A percentile compares a stretch with the other conserved stretches of the same genome.
phyloP scores from a whole-genome alignment of 352 stramenopile genomes.

The Pythium aquatile region DNA sequence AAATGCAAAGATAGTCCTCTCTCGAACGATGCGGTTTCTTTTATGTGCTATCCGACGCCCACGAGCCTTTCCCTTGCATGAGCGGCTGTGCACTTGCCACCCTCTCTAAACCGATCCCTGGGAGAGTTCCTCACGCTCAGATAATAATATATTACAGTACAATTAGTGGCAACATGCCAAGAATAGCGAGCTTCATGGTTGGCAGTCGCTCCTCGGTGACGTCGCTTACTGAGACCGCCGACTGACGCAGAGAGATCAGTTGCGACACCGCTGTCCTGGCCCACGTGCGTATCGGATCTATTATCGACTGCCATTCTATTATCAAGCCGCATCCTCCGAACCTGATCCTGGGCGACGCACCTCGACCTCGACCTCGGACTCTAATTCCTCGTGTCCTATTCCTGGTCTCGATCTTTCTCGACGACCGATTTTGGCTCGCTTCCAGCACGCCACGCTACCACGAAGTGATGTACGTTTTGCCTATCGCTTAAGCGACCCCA shows the following conservation, averaged over 20 bases:
- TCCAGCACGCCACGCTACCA: neutral
- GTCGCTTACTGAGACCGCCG: neutral
- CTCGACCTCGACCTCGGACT: neutral
- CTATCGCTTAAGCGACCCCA: neutral
- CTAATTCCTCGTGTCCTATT: neutral
- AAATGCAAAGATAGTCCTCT: neutral
- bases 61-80: neutral
- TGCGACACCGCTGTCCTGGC: neutral
- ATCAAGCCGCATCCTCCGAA: neutral
- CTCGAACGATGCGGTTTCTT: neutral
- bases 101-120: constrained; percentile 21
- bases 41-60: constrained; percentile 15
- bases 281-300: neutral
- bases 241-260: neutral
- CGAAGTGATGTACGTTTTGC: neutral
- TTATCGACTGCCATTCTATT: neutral
- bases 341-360: constrained; percentile 1
- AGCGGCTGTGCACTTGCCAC: constrained; percentile 23
- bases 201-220: neutral
- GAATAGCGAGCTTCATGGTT: neutral
- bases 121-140: constrained; percentile 5
- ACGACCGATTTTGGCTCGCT: neutral
- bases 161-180: neutral
- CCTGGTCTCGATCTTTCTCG: constrained; percentile 1
- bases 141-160: too few relatives aligned